Evolutionary conservation across 352 stramenopile species (phyloP).

Genomic region (Phytophthora vignae): DNA sequence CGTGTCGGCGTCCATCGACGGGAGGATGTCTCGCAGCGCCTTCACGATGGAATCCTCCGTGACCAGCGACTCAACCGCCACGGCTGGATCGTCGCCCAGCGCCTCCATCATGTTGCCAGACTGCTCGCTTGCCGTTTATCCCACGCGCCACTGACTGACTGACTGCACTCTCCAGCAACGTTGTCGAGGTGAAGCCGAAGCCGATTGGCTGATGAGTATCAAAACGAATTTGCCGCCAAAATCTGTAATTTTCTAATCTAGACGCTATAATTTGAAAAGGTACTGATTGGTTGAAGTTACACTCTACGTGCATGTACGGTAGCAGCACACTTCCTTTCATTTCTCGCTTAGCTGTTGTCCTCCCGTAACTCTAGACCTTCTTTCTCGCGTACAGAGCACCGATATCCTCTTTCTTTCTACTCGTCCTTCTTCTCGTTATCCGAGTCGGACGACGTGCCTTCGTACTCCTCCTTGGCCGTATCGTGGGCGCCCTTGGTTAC

Average conservation of each 20-base stretch:
- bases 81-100: slow-evolving; percentile 24
- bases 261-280: background rate
- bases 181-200: background rate
- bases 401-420: slow-evolving; percentile 32
- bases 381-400: slow-evolving; percentile 9
- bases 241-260: background rate
- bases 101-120: slow-evolving; percentile 38
- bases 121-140: slow-evolving; percentile 5
- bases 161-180: slow-evolving; percentile 2
- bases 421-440: slow-evolving; percentile 79
- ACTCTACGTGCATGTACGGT: background rate
- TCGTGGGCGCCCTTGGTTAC: slow-evolving; percentile 81
- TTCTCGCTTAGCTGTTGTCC: slow-evolving; percentile 11
- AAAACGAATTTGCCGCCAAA: slow-evolving; percentile 1
- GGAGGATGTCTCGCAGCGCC: slow-evolving; percentile 62
- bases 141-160: background rate
- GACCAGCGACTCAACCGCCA: slow-evolving; percentile 22
- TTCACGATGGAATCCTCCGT: slow-evolving; percentile 39
- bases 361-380: slow-evolving; percentile 19
- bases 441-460: slow-evolving; percentile 82
- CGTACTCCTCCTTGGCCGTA: slow-evolving; percentile 86
- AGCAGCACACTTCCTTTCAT: slow-evolving; percentile 11
- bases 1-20: slow-evolving; percentile 57
- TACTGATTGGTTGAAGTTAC: slow-evolving; percentile 1
- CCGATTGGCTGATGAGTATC: background rate